Evolutionary conservation across 2,329 filamentous ascomycete genomes (phyloP).

Genomic region (Colletotrichum sp.): DNA sequence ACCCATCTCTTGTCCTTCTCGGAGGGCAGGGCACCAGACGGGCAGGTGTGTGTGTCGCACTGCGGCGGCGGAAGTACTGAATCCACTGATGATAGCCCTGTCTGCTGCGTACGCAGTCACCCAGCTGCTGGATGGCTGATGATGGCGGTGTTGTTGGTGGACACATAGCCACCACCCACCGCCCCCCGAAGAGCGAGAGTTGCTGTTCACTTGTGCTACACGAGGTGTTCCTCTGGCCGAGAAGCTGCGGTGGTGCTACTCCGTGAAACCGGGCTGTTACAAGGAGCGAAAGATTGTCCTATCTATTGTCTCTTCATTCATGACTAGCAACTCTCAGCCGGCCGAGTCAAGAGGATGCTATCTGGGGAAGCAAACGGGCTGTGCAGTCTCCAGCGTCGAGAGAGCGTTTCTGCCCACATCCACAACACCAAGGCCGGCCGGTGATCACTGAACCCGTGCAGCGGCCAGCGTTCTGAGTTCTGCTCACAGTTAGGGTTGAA

Average conservation of each 20-base stretch:
- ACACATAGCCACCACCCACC: neutral
- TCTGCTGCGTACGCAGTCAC: neutral
- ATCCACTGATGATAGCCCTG: neutral
- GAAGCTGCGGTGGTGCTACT: neutral
- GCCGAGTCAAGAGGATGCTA: conserved; percentile 4
- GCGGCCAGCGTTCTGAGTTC: neutral
- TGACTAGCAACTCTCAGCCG: neutral
- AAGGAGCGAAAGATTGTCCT: neutral
- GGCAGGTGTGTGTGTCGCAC: conserved; percentile 1
- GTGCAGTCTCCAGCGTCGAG: neutral
- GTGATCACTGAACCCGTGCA: neutral
- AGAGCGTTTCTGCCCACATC: neutral
- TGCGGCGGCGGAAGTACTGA: neutral
- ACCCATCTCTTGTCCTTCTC: neutral
- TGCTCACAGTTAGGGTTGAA: neutral
- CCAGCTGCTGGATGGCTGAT: neutral
- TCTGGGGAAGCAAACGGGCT: neutral
- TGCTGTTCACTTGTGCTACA: neutral
- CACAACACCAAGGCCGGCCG: neutral
- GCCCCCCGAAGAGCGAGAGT: neutral
- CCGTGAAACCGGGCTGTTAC: conserved; percentile 10
- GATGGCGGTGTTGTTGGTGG: neutral
- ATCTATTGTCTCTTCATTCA: neutral
- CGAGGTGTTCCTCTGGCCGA: neutral
- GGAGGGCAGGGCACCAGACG: conserved; percentile 1